Evolutionary conservation across 1,284 basidiomycete species (phyloP).

Genomic region (Heterobasidion parviporum): DNA sequence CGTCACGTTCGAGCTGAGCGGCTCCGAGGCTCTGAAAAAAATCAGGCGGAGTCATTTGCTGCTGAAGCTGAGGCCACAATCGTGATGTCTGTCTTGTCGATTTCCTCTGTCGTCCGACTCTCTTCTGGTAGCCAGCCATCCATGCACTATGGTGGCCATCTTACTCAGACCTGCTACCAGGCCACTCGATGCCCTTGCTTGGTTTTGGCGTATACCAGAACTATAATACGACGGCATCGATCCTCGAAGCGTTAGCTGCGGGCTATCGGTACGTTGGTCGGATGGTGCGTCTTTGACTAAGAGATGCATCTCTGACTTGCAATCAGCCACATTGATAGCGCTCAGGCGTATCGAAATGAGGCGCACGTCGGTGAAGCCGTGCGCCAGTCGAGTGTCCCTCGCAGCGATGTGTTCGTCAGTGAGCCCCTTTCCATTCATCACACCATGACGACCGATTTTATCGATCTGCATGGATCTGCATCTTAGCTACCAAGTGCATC

Average conservation of each 20-base stretch:
- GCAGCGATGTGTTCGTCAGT: slow-evolving; percentile 67
- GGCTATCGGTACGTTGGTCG: slow-evolving; percentile 58
- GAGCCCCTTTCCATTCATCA: slow-evolving; percentile 14
- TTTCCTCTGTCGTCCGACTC: not conserved
- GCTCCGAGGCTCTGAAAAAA: too few species aligned
- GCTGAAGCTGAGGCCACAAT: too few species aligned
- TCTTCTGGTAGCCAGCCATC: not conserved
- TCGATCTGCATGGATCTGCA: not conserved
- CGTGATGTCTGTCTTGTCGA: not conserved
- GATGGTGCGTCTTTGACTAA: slow-evolving; percentile 3
- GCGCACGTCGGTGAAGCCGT: slow-evolving; percentile 52
- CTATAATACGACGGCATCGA: slow-evolving; percentile 47
- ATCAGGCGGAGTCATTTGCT: too few species aligned
- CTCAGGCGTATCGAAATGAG: slow-evolving; percentile 75
- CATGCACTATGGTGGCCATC: not conserved
- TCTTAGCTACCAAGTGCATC: slow-evolving; percentile 50
- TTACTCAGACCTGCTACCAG: slow-evolving; percentile 18
- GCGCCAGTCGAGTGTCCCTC: slow-evolving; percentile 38
- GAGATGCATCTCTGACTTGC: not conserved
- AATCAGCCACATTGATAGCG: slow-evolving; percentile 58
- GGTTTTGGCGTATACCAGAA: slow-evolving; percentile 82
- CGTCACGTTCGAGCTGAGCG: too few species aligned
- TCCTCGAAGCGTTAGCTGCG: slow-evolving; percentile 58
- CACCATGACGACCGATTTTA: not conserved
- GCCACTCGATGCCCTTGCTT: slow-evolving; percentile 55